Evolutionary conservation across 2,329 filamentous ascomycete species (phyloP).

Genomic region (Ascochyta clinopodiicola): DNA sequence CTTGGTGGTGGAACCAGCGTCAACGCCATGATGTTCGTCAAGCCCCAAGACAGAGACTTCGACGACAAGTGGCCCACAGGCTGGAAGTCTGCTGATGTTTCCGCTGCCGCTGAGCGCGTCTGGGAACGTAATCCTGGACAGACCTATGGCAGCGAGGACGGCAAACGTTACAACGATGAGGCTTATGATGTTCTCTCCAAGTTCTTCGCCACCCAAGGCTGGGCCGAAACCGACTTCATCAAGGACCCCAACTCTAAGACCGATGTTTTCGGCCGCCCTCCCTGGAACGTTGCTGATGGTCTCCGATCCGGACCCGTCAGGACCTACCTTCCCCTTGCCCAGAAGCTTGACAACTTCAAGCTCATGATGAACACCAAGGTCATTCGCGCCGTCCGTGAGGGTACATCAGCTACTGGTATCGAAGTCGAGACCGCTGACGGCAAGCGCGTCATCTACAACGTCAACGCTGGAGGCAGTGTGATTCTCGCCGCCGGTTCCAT

Average conservation of each 20-base stretch:
- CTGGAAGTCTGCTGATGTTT: slow-evolving; percentile 71
- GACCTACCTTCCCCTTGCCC: slow-evolving; percentile 71
- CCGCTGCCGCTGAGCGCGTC: slow-evolving; percentile 65
- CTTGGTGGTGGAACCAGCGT: slow-evolving; percentile 71
- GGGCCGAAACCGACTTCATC: slow-evolving; percentile 69
- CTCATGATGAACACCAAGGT: slow-evolving; percentile 71
- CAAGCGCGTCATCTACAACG: slow-evolving; percentile 58
- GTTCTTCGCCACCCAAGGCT: slow-evolving; percentile 66
- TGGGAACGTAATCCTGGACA: slow-evolving; percentile 75
- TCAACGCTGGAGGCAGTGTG: slow-evolving; percentile 67
- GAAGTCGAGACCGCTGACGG: slow-evolving; percentile 57
- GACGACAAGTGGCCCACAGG: slow-evolving; percentile 74
- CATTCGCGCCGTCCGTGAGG: slow-evolving; percentile 66
- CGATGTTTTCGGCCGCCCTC: slow-evolving; percentile 65
- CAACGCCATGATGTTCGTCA: slow-evolving; percentile 62
- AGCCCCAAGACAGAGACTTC: slow-evolving; percentile 61
- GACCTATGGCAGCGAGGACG: slow-evolving; percentile 68
- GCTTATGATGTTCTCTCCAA: slow-evolving; percentile 68
- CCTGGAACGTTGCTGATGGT: slow-evolving; percentile 69
- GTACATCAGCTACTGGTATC: slow-evolving; percentile 67
- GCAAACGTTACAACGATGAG: slow-evolving; percentile 67
- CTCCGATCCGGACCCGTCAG: slow-evolving; percentile 72
- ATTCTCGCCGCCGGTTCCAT: slow-evolving; percentile 72
- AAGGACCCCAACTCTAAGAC: slow-evolving; percentile 65
- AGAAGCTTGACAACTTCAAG: slow-evolving; percentile 67